These are phyloP conservation scores for Fusarium sp. DNA, from an alignment of 2,329 filamentous ascomycete genomes.

Conservation along the genomic window DNA sequence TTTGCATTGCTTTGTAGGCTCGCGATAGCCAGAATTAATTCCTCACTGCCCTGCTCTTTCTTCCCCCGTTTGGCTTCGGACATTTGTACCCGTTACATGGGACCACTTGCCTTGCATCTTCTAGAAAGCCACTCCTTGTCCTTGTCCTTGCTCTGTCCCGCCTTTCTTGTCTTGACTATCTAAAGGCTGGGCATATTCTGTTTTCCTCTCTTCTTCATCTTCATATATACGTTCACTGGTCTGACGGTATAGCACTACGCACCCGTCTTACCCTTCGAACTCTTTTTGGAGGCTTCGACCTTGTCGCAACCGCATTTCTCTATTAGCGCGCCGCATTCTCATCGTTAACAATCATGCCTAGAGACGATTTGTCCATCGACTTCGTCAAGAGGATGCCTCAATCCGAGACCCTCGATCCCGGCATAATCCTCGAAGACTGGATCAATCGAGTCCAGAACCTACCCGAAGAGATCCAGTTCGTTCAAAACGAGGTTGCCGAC, in stretches of 20 bases:
- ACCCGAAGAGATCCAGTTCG: slow-evolving; percentile 83
- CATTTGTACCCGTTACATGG: slow-evolving; percentile 30
- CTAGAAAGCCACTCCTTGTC: slow-evolving; percentile 37
- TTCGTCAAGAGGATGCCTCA: slow-evolving; percentile 75
- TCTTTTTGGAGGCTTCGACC: slow-evolving; percentile 36
- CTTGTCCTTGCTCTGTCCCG: slow-evolving; percentile 13
- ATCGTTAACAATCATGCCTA: slow-evolving; percentile 75
- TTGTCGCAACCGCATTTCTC: slow-evolving; percentile 39
- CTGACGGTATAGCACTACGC: slow-evolving; percentile 21
- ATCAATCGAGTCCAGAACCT: slow-evolving; percentile 80
- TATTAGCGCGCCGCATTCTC: slow-evolving; percentile 42
- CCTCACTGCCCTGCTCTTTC: slow-evolving; percentile 36
- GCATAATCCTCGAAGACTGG: slow-evolving; percentile 82
- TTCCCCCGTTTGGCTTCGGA: slow-evolving; percentile 21
- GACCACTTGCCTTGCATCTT: slow-evolving; percentile 41
- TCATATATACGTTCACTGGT: slow-evolving; percentile 2
- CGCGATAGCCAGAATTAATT: slow-evolving; percentile 44
- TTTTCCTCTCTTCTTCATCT: slow-evolving; percentile 30
- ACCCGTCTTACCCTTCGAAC: slow-evolving; percentile 34
- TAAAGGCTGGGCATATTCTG: background rate
- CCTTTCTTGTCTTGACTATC: background rate
- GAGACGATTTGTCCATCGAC: slow-evolving; percentile 79
- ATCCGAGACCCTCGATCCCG: slow-evolving; percentile 71
- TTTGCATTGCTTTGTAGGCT: slow-evolving; percentile 41
- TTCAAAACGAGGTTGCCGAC: slow-evolving; percentile 84